phyloP scores from a whole-genome alignment of 2,329 filamentous ascomycete genomes.

The Epicoccum sorghinum region DNA sequence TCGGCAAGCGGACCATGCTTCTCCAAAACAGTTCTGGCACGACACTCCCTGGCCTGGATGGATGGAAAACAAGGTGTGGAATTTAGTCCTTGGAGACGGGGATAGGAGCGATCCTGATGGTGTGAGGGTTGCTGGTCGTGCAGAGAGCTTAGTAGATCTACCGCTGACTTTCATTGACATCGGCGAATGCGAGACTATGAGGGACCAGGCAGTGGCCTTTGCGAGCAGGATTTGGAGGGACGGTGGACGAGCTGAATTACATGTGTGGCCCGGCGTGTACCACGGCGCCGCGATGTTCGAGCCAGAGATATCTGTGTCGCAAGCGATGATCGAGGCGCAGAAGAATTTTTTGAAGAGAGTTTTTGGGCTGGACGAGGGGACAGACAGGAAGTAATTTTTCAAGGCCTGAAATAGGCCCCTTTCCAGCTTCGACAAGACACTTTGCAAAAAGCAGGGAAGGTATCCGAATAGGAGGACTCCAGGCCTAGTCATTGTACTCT shows the following conservation, averaged over 20 bases:
- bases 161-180: conserved; percentile 55
- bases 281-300: conserved; percentile 12
- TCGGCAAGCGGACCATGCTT: conserved; percentile 37
- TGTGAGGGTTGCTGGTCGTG: conserved; percentile 48
- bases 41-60: conserved; percentile 44
- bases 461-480: no score
- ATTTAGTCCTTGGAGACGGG: conserved; percentile 47
- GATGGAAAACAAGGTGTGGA: conserved; percentile 53
- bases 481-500: no score
- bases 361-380: background rate
- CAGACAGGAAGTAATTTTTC: no score
- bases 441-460: no score
- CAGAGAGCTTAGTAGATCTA: conserved; percentile 41
- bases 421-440: no score
- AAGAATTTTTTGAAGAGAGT: conserved; percentile 1
- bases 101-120: conserved; percentile 11
- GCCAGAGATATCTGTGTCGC: background rate
- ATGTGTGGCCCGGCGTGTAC: conserved; percentile 50
- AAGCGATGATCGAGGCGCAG: background rate
- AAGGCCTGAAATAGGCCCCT: no score
- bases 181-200: conserved; percentile 53
- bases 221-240: conserved; percentile 49
- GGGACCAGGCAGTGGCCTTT: conserved; percentile 51
- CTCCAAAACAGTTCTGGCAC: conserved; percentile 41
- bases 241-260: conserved; percentile 52